Evolutionary conservation across 1,284 basidiomycete genomes (phyloP).

Genomic region (Porogramme epimiltina): DNA sequence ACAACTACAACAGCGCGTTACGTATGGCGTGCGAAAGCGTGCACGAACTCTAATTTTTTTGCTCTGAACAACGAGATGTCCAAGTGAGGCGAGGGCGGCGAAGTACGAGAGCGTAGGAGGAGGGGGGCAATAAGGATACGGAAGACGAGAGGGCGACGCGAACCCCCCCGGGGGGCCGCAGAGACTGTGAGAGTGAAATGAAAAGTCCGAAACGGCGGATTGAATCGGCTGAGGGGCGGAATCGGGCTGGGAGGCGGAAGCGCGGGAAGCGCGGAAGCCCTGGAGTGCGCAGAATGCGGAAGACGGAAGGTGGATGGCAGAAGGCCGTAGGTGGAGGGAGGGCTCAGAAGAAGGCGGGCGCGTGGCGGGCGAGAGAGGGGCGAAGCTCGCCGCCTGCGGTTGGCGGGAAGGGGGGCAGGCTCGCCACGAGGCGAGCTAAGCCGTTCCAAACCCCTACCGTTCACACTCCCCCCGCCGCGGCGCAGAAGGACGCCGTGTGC

Average conservation of each 20-base stretch:
- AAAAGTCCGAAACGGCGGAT: too few relatives aligned
- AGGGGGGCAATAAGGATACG: constrained; percentile 23
- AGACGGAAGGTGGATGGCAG: not conserved
- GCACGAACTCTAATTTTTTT: too few relatives aligned
- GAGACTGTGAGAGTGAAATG: too few relatives aligned
- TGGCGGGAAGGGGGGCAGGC: not conserved
- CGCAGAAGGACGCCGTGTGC: not conserved
- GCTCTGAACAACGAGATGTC: too few relatives aligned
- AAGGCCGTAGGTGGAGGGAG: too few relatives aligned
- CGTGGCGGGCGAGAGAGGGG: not conserved
- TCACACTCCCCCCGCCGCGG: constrained; percentile 21
- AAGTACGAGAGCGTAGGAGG: constrained; percentile 8
- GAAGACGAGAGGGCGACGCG: too few relatives aligned
- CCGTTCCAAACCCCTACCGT: constrained; percentile 14
- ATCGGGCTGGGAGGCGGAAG: not conserved
- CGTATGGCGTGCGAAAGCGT: too few relatives aligned
- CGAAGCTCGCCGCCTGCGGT: too few relatives aligned
- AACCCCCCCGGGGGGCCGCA: too few relatives aligned
- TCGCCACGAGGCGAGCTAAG: constrained; percentile 23
- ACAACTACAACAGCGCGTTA: too few relatives aligned
- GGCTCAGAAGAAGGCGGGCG: not conserved
- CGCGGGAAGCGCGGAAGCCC: not conserved
- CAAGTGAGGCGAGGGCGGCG: constrained; percentile 3
- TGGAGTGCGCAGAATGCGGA: constrained; percentile 1
- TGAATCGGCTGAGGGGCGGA: too few relatives aligned